Evolutionary conservation across 2,329 filamentous ascomycete species (phyloP).

Genomic region (Exophiala sp.): DNA sequence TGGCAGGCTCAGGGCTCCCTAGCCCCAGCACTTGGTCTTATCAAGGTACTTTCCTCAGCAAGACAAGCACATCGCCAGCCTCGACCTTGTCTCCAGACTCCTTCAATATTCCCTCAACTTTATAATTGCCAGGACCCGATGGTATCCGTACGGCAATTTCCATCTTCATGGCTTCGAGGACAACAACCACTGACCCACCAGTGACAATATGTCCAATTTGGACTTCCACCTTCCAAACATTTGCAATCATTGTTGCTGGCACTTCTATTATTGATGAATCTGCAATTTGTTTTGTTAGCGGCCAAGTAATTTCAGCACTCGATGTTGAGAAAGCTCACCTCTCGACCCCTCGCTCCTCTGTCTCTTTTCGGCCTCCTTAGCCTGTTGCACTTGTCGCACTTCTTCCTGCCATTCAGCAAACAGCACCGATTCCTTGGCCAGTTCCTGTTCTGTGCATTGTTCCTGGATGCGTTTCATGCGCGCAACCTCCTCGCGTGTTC

Average conservation of each 20-base stretch:
- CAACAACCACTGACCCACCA: slow-evolving; percentile 32
- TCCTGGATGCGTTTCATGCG: slow-evolving; percentile 37
- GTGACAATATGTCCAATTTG: slow-evolving; percentile 40
- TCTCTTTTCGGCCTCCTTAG: slow-evolving; percentile 23
- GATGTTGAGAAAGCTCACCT: neutral
- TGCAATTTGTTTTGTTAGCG: slow-evolving; percentile 1
- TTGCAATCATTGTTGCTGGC: slow-evolving; percentile 45
- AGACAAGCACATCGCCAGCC: neutral
- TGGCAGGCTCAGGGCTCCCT: too few species aligned
- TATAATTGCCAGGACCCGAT: neutral
- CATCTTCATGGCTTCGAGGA: slow-evolving; percentile 57
- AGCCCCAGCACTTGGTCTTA: too few species aligned
- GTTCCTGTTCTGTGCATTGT: slow-evolving; percentile 36
- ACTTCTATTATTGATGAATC: slow-evolving; percentile 35
- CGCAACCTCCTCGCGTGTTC: slow-evolving; percentile 46
- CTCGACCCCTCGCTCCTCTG: slow-evolving; percentile 8
- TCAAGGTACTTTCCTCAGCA: too few species aligned
- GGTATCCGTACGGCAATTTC: slow-evolving; percentile 45
- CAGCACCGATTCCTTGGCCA: slow-evolving; percentile 43
- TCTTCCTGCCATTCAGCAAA: slow-evolving; percentile 30
- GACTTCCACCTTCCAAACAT: slow-evolving; percentile 52
- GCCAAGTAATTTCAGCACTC: slow-evolving; percentile 27
- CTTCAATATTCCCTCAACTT: neutral
- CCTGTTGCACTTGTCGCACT: too few species aligned
- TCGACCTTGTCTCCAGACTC: neutral